A percentile compares a stretch with the other conserved stretches of the same genome.
Conservation (phyloP, 345 rosid species). For the Acer yangbiense region DNA sequence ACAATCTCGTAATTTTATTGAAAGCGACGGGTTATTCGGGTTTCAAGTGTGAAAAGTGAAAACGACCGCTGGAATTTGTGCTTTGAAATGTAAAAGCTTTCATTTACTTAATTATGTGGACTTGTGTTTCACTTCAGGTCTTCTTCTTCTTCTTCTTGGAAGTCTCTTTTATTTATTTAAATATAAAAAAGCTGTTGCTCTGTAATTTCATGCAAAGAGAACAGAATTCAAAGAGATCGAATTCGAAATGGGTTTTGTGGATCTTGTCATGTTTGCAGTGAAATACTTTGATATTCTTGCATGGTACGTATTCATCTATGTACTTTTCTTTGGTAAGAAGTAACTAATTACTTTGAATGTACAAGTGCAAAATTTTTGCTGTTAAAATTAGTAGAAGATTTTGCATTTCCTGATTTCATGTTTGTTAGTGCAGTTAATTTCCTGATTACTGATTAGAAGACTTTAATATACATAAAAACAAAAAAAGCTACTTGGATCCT, state of each 20-base stretch:
- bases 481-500: no score
- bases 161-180: neutral
- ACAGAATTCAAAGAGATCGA: neutral
- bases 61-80: neutral
- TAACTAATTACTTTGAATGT: no score
- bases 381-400: neutral
- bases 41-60: neutral
- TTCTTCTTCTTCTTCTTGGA: neutral
- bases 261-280: conserved; percentile 19
- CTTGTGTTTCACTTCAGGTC: neutral
- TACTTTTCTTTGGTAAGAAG: no score
- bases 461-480: no score
- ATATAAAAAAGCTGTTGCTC: neutral
- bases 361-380: neutral
- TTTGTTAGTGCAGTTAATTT: neutral
- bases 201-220: neutral
- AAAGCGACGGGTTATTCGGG: no score
- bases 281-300: conserved; percentile 28
- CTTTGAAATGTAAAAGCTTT: neutral
- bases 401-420: neutral
- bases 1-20: no score
- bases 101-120: neutral
- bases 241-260: conserved; percentile 21
- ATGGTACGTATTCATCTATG: conserved; percentile 19
- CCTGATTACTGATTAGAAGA: no score